phyloP scores from a whole-genome alignment of 2,329 filamentous ascomycete genomes.

The Dichotomopilus funicola region DNA sequence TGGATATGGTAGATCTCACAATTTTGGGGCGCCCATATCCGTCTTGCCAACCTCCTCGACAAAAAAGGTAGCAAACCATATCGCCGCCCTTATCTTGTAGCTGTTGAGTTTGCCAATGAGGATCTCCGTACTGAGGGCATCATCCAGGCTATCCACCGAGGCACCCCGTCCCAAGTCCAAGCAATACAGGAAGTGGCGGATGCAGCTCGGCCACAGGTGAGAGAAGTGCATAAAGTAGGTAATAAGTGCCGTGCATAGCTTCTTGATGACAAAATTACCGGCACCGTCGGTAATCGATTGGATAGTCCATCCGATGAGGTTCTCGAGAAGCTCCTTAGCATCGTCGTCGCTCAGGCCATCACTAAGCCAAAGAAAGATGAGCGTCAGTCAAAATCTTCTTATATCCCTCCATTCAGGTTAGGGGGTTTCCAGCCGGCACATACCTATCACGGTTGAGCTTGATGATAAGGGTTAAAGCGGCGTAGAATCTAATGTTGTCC shows the following conservation, averaged over 20 bases:
- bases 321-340: conserved; percentile 51
- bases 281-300: conserved; percentile 45
- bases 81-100: conserved; percentile 47
- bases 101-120: conserved; percentile 42
- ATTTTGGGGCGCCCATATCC: conserved; percentile 54
- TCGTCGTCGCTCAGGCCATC: conserved; percentile 50
- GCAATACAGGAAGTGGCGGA: conserved; percentile 57
- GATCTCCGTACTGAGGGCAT: conserved; percentile 37
- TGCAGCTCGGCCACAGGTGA: conserved; percentile 57
- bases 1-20: conserved; percentile 32
- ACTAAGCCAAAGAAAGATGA: conserved; percentile 26
- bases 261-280: conserved; percentile 59
- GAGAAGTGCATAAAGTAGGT: conserved; percentile 70
- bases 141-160: conserved; percentile 42
- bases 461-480: conserved; percentile 83
- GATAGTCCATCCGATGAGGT: conserved; percentile 58
- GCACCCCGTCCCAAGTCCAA: conserved; percentile 43
- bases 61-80: conserved; percentile 59
- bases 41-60: conserved; percentile 64
- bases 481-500: conserved; percentile 81
- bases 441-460: conserved; percentile 91
- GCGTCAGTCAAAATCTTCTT: background rate
- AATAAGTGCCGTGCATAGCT: conserved; percentile 70
- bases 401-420: background rate
- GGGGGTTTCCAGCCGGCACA: conserved; percentile 18